phyloP scores from a whole-genome alignment of 2,329 filamentous ascomycete species.

The Sporothrix sp. region DNA sequence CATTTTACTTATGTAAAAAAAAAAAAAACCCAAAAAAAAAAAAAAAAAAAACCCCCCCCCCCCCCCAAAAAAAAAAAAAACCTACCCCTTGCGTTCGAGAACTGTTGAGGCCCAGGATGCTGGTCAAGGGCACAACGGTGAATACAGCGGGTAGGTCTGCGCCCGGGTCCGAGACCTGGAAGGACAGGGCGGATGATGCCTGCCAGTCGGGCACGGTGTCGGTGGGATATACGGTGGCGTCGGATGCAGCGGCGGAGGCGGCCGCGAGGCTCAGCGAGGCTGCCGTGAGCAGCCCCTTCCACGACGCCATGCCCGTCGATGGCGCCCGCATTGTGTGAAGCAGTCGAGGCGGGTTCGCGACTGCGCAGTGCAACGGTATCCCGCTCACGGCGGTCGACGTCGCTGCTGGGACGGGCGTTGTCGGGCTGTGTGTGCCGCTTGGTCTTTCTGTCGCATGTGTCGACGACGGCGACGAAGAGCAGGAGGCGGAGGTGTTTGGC shows the following conservation, averaged over 20 bases:
- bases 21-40: no score
- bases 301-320: slow-evolving; percentile 25
- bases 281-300: slow-evolving; percentile 25
- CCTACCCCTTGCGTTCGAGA: slow-evolving; percentile 27
- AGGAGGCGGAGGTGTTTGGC: background rate
- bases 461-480: no score
- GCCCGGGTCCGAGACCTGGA: slow-evolving; percentile 26
- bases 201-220: slow-evolving; percentile 31
- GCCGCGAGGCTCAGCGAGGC: slow-evolving; percentile 21
- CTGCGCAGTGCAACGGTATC: background rate
- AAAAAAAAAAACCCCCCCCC: no score
- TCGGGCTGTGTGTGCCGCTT: no score
- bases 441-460: no score
- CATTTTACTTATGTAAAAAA: no score
- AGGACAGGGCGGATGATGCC: slow-evolving; percentile 30
- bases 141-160: slow-evolving; percentile 24
- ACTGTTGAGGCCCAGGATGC: slow-evolving; percentile 33
- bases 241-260: slow-evolving; percentile 26
- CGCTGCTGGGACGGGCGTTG: background rate
- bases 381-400: background rate
- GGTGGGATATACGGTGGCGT: slow-evolving; percentile 21
- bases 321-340: background rate
- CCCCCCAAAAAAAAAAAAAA: no score
- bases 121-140: slow-evolving; percentile 37
- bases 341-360: background rate